phyloP scores from a whole-genome alignment of 1,284 basidiomycete species.

The Sparassis latifolia region DNA sequence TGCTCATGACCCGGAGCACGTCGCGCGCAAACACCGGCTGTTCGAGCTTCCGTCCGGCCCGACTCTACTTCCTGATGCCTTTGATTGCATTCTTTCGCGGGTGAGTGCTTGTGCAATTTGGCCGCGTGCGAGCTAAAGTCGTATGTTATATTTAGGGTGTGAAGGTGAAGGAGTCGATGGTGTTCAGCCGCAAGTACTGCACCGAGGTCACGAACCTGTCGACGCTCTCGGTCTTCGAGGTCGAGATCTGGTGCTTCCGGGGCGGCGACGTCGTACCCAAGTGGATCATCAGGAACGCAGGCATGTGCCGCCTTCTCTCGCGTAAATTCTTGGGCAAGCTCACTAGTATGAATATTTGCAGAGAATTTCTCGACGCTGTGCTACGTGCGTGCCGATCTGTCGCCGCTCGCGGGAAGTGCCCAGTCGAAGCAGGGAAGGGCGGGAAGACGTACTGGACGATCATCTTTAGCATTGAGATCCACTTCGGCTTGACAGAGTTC shows the following conservation, averaged over 20 bases:
- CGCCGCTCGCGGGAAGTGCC: conserved; percentile 60
- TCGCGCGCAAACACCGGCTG: conserved; percentile 52
- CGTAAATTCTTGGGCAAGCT: neutral
- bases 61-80: conserved; percentile 66
- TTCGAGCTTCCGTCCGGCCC: conserved; percentile 73
- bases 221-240: conserved; percentile 71
- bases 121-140: too few relatives aligned
- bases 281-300: conserved; percentile 62
- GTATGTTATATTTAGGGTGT: conserved; percentile 36
- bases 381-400: conserved; percentile 68
- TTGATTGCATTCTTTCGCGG: conserved; percentile 69
- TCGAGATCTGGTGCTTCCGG: conserved; percentile 75
- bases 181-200: conserved; percentile 73
- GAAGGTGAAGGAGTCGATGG: conserved; percentile 72
- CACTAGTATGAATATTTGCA: conserved; percentile 13
- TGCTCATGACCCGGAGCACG: conserved; percentile 56
- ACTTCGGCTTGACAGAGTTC: conserved; percentile 76
- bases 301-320: conserved; percentile 25
- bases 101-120: conserved; percentile 30
- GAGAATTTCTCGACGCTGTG: conserved; percentile 72
- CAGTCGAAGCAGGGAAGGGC: conserved; percentile 52
- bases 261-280: conserved; percentile 61
- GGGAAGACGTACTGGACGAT: conserved; percentile 75
- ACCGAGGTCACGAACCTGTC: conserved; percentile 70
- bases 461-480: conserved; percentile 74